Conservation (phyloP, 768 basidiomycete genomes). For the Pholiota microspora region DNA sequence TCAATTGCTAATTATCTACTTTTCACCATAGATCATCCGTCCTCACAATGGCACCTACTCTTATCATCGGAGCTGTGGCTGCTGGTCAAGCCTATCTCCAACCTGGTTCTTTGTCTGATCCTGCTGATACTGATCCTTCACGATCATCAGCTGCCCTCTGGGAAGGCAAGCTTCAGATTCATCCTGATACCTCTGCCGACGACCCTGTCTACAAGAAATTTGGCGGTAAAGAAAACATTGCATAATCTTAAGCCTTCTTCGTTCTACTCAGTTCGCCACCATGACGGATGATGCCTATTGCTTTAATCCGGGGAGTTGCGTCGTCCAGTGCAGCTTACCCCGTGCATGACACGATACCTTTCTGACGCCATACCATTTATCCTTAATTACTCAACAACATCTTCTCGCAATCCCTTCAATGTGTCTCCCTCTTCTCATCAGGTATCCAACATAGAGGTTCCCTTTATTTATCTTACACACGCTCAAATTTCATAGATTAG, state of each 20-base stretch:
- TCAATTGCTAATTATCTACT: conserved; percentile 5
- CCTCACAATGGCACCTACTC: conserved; percentile 52
- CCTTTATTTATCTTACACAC: neutral
- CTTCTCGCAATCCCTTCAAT: neutral
- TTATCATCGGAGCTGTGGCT: conserved; percentile 47
- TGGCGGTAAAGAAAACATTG: conserved; percentile 25
- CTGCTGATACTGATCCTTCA: conserved; percentile 74
- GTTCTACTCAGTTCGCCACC: neutral
- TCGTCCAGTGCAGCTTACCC: neutral
- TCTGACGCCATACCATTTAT: neutral
- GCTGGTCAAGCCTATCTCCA: conserved; percentile 70
- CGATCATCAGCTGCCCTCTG: conserved; percentile 78
- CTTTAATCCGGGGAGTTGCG: neutral
- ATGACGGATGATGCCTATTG: neutral
- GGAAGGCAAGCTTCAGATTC: conserved; percentile 84
- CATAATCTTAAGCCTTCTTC: conserved; percentile 11
- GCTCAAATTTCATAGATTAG: neutral
- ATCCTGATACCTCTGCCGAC: conserved; percentile 76
- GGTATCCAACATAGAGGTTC: neutral
- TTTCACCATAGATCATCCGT: conserved; percentile 26
- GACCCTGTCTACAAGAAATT: conserved; percentile 46
- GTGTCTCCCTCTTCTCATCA: neutral
- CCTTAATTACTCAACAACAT: neutral
- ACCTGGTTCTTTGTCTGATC: conserved; percentile 64
- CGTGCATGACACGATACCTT: neutral